Conservation (phyloP, 331 rosid genomes). For the Pyracantha coccinea region DNA sequence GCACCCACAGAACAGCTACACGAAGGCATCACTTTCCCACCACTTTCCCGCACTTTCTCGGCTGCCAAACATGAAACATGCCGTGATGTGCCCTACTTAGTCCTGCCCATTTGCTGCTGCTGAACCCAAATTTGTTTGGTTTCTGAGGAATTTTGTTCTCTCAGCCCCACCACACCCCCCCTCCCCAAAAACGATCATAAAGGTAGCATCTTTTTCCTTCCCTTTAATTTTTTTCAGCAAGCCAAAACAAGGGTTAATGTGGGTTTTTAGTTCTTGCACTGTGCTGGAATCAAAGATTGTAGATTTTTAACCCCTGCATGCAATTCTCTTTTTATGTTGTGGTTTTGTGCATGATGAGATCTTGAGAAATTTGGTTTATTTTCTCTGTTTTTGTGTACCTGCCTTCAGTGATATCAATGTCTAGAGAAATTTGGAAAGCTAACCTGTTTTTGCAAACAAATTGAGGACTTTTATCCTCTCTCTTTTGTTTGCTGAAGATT, state of each 20-base stretch:
- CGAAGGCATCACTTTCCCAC: neutral
- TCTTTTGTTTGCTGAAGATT: no score
- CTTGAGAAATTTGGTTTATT: no score
- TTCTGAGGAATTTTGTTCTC: neutral
- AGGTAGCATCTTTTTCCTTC: slow-evolving; percentile 1
- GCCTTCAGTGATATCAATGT: neutral
- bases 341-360: neutral
- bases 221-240: neutral
- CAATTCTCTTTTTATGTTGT: neutral
- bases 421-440: neutral
- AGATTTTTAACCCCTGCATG: neutral
- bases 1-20: neutral
- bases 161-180: no score
- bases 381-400: no score
- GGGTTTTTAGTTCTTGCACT: neutral
- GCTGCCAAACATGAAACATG: neutral
- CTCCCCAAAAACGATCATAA: no score
- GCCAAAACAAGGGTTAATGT: neutral
- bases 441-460: neutral
- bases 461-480: no score
- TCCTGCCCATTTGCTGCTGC: neutral
- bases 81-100: neutral
- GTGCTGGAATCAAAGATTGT: neutral
- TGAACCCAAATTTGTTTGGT: neutral
- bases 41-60: slow-evolving; percentile 9